Evolutionary conservation across 108 stramenopile genomes (phyloP).

Genomic region (Skeletonema costatum): DNA sequence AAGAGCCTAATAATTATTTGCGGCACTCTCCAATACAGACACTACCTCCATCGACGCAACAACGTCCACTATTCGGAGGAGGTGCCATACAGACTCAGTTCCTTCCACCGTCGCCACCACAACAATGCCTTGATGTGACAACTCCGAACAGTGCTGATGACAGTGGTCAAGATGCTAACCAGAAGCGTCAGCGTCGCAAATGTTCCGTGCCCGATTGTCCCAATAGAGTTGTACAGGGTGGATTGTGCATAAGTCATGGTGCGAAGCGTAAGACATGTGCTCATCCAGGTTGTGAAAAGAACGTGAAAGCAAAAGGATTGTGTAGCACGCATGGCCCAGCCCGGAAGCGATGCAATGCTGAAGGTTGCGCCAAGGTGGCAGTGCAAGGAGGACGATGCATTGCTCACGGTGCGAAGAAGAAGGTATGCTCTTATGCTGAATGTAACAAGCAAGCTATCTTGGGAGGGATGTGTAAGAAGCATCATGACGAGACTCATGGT

Average conservation of each 20-base stretch:
- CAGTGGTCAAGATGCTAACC: background rate
- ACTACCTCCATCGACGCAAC: background rate
- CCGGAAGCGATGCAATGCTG: conserved; percentile 74
- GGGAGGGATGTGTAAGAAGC: conserved; percentile 88
- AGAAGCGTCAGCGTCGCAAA: conserved; percentile 63
- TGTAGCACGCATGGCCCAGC: conserved; percentile 90
- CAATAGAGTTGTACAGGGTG: conserved; percentile 91
- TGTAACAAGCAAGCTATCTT: conserved; percentile 89
- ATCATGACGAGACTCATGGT: conserved; percentile 64
- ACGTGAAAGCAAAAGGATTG: conserved; percentile 85
- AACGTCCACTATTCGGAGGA: background rate
- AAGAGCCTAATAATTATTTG: background rate
- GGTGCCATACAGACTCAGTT: background rate
- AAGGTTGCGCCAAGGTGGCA: conserved; percentile 80
- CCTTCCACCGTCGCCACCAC: background rate
- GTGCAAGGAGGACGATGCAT: conserved; percentile 89
- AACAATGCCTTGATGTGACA: background rate
- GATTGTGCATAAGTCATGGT: conserved; percentile 83
- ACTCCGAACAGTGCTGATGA: background rate
- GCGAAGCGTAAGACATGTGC: conserved; percentile 85
- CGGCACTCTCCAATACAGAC: background rate
- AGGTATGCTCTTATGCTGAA: conserved; percentile 64
- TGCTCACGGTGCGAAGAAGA: conserved; percentile 90
- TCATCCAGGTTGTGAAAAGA: conserved; percentile 82
- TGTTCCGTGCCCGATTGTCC: conserved; percentile 69